Evolutionary conservation across 139 green algal genomes (phyloP).

Genomic region (Chlorella sp.): DNA sequence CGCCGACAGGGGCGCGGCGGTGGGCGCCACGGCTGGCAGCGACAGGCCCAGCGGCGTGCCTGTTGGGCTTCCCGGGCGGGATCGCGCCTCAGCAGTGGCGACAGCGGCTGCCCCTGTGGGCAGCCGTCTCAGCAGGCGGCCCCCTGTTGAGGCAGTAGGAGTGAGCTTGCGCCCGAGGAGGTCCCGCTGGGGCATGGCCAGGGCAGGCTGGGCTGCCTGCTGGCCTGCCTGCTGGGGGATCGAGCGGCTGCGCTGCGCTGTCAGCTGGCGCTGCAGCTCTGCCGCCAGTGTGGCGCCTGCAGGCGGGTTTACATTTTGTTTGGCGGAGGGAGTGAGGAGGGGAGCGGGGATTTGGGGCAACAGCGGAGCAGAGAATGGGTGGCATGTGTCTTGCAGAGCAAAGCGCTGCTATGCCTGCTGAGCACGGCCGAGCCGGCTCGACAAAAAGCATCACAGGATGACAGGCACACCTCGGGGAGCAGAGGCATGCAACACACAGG

Average conservation of each 20-base stretch:
- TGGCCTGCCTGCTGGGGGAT: background rate
- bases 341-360: too few species aligned
- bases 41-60: background rate
- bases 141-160: background rate
- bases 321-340: background rate
- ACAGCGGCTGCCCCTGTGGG: too few species aligned
- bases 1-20: background rate
- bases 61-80: background rate
- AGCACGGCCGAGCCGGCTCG: too few species aligned
- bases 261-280: conserved; percentile 23
- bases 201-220: too few species aligned
- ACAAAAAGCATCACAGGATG: too few species aligned
- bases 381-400: too few species aligned
- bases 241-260: too few species aligned
- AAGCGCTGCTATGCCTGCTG: too few species aligned
- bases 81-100: background rate
- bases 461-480: too few species aligned
- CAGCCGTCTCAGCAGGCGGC: background rate
- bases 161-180: conserved; percentile 3
- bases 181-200: background rate
- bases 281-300: conserved; percentile 8
- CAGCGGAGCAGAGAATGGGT: too few species aligned
- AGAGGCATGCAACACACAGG: too few species aligned
- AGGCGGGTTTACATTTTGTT: background rate
- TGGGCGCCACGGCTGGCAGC: background rate